Evolutionary conservation across 305 asterid species (phyloP).

Genomic region (Fraxinus baroniana): DNA sequence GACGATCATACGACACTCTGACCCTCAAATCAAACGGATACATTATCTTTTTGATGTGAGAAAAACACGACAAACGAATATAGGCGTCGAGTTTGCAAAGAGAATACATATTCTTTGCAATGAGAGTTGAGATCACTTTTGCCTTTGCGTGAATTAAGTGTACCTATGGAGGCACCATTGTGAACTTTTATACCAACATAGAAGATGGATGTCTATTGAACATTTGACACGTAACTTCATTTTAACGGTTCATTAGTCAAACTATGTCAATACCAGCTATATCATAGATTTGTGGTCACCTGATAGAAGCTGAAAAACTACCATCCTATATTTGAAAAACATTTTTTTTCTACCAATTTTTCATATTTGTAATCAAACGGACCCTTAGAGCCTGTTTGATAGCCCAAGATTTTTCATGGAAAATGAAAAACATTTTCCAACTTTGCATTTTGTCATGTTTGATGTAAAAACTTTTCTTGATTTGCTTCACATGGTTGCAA

Average conservation of each 20-base stretch:
- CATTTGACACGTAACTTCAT: background rate
- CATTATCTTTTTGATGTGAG: background rate
- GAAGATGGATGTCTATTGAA: background rate
- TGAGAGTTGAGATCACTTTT: background rate
- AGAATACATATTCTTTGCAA: background rate
- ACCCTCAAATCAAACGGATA: background rate
- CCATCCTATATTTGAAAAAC: too few species aligned
- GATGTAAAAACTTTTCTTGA: too few species aligned
- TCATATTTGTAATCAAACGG: too few species aligned
- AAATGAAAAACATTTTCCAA: too few species aligned
- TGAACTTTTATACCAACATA: background rate
- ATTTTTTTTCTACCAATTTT: too few species aligned
- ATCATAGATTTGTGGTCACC: background rate
- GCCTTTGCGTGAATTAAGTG: too few species aligned
- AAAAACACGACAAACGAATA: background rate
- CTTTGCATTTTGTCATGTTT: too few species aligned
- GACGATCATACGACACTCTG: background rate
- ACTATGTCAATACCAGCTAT: background rate
- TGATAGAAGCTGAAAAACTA: too few species aligned
- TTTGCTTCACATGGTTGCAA: too few species aligned
- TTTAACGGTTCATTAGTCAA: too few species aligned
- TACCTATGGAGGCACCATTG: background rate
- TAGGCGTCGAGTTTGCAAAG: background rate
- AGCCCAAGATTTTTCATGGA: too few species aligned
- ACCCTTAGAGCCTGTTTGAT: too few species aligned